phyloP scores from a whole-genome alignment of 768 basidiomycete species.

The Crepidotus variabilis region DNA sequence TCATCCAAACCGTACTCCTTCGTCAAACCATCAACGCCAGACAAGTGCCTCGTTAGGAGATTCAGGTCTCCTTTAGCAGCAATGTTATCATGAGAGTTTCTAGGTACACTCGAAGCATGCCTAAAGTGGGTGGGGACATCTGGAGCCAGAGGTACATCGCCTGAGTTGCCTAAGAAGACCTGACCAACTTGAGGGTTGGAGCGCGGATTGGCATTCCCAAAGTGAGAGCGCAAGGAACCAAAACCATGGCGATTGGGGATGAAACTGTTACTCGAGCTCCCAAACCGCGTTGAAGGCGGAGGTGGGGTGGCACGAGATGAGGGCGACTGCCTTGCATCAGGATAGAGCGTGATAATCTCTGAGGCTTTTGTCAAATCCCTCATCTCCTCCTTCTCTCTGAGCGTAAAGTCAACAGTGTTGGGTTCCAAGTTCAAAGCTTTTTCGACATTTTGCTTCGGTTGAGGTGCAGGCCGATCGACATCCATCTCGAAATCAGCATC shows the following conservation, averaged over 20 bases:
- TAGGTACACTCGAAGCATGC: constrained; percentile 17
- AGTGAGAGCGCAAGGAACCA: constrained; percentile 19
- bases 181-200: constrained; percentile 63
- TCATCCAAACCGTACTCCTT: constrained; percentile 6
- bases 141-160: constrained; percentile 62
- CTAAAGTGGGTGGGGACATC: constrained; percentile 24
- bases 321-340: constrained; percentile 6
- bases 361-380: constrained; percentile 78
- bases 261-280: constrained; percentile 1
- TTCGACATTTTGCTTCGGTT: constrained; percentile 3
- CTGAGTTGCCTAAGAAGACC: constrained; percentile 78
- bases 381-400: constrained; percentile 89
- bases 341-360: constrained; percentile 61
- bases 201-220: constrained; percentile 27
- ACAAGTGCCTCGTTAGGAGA: constrained; percentile 16
- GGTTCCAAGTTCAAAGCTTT: constrained; percentile 20
- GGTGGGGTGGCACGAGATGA: not conserved
- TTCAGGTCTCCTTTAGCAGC: constrained; percentile 1
- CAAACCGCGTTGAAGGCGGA: constrained; percentile 1
- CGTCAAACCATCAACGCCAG: constrained; percentile 11
- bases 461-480: not conserved
- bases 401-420: constrained; percentile 78
- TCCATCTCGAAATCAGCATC: constrained; percentile 19
- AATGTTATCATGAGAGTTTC: constrained; percentile 1
- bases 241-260: not conserved